These are phyloP conservation scores for Stenogyne calaminthoides DNA, from an alignment of 305 asterid genomes.

Conservation along the genomic window DNA sequence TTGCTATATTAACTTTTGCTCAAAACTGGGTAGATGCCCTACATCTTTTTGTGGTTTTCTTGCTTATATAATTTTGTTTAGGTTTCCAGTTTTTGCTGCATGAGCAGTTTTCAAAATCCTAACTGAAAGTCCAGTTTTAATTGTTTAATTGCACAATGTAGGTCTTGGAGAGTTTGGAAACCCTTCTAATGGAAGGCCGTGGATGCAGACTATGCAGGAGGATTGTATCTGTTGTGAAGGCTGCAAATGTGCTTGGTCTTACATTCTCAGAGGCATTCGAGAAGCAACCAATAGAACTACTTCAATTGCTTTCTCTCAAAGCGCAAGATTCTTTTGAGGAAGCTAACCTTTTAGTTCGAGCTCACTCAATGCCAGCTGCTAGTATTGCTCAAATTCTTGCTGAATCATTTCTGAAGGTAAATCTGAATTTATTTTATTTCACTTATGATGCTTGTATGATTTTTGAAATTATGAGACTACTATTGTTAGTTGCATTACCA, in stretches of 20 bases:
- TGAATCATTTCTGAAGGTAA: slow-evolving; percentile 95
- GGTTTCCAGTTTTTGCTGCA: too few species aligned
- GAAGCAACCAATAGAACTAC: slow-evolving; percentile 88
- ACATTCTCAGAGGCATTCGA: slow-evolving; percentile 91
- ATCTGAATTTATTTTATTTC: background rate
- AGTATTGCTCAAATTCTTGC: slow-evolving; percentile 98
- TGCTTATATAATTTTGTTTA: background rate
- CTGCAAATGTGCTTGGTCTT: slow-evolving; percentile 90
- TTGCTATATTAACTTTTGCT: slow-evolving; percentile 1
- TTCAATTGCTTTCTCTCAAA: slow-evolving; percentile 93
- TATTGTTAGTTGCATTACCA: background rate
- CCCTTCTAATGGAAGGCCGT: slow-evolving; percentile 65
- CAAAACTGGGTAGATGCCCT: background rate
- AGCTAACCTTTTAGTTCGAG: slow-evolving; percentile 77
- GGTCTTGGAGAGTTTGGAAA: slow-evolving; percentile 77
- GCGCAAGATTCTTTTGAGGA: slow-evolving; percentile 98
- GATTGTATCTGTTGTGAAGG: slow-evolving; percentile 83
- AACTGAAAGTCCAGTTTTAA: slow-evolving; percentile 22
- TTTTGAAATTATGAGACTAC: slow-evolving; percentile 10
- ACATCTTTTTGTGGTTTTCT: slow-evolving; percentile 10
- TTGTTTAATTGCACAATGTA: slow-evolving; percentile 33
- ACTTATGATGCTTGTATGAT: background rate
- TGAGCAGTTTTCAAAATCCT: background rate
- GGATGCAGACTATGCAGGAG: slow-evolving; percentile 85
- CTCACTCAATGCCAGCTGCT: slow-evolving; percentile 92